Evolutionary conservation across 1,284 basidiomycete species (phyloP), one percentile per base, ranked within the genome.

Genomic region (Irpex sp.): DNA sequence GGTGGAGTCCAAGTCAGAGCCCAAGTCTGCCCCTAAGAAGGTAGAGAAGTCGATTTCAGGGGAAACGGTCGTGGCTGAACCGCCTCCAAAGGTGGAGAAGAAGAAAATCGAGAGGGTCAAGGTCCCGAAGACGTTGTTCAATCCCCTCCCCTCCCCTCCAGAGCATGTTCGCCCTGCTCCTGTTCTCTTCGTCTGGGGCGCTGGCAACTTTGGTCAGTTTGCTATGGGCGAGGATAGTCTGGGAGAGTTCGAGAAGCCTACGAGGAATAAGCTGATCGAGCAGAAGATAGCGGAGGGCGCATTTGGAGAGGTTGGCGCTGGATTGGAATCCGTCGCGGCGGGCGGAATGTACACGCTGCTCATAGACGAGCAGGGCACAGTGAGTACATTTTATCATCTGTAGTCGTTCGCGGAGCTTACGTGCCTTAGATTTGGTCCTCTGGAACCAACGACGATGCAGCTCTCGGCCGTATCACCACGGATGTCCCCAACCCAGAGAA

Each of bases 361-460:
- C 68, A 80, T 95, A 37, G 93, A 96, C 73, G 91, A 93, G 71
- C 85, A 84, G 66, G 94, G 94, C 66, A 87, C 86, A 54, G 92
- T 95, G 71, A 75, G 90, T 83, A 19, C 15, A 2, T 19, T 48
- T 13, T 48, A 17, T 13, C 4, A 36, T 34, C 57, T 37, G 2
- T 36, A 19, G 17, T 26, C 47, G 19, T 60, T 26, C 59, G 48
- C 57, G 62, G 38, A 15, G 57, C 52, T 63, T 59, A 59, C 58
- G 40, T 4, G 44, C 47, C 40, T 57, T 71, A 93, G 92, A 79
- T 93, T 17, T 92, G 91, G 86, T 90, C 91, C 11, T 95, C 90
- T 76, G 95, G 95, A 54, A 88, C 92, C 67, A 97, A 98, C 75
- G 96, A 98, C 73, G 90, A 94, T 69, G 94, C 92, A 59, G 91